Evolutionary conservation across 2,329 filamentous ascomycete genomes (phyloP), one percentile per base, ranked within the genome.

Genomic region (Nothophoma quercina): DNA sequence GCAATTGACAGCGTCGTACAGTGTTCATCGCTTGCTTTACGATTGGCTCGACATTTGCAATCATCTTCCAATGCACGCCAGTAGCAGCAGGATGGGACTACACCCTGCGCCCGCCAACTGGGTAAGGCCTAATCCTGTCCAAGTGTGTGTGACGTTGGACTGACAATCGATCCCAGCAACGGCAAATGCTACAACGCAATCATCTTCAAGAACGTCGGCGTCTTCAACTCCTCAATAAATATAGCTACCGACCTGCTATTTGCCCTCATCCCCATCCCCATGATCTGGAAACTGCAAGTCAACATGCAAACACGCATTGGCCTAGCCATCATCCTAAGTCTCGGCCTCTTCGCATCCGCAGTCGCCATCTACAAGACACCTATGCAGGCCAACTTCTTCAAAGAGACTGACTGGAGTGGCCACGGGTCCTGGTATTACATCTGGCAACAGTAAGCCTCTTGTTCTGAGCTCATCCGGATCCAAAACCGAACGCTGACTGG

Each of bases 171-270:
- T 22, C 2, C 10, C 28, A 59, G 62, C 26, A 52, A 44, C 13
- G 64, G 59, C 7, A 62, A 62, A 36, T 68, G 65, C 58, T 64
- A 63, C 26, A 38, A 40, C 70, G 71, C 7, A 65, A 67, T n/a
- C 76, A 76, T 73, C 1, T 81, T 78, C 63, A 75, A 70, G 15
- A 71, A 71, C n/a, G 74, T 81, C 19, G 79, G 77, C 13, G 60
- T 82, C 29, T 75, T 77, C 60, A 79, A 81, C 64, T 79, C 76
- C 51, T 68, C 67, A 19, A 55, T 76, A 56, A 77, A 74, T 53
- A 75, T 75, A 51, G 55, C 64, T 2, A 76, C 75, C 26, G 74
- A 77, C 54, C 61, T 75, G 8, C 51, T 76, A 6, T 75, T 79
- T 55, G 77, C 77, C 0, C 49, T 73, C 1, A 59, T 78, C 3